Base-by-base conservation (phyloP, 163 green algal genomes). In the Volvox carteri region DNA sequence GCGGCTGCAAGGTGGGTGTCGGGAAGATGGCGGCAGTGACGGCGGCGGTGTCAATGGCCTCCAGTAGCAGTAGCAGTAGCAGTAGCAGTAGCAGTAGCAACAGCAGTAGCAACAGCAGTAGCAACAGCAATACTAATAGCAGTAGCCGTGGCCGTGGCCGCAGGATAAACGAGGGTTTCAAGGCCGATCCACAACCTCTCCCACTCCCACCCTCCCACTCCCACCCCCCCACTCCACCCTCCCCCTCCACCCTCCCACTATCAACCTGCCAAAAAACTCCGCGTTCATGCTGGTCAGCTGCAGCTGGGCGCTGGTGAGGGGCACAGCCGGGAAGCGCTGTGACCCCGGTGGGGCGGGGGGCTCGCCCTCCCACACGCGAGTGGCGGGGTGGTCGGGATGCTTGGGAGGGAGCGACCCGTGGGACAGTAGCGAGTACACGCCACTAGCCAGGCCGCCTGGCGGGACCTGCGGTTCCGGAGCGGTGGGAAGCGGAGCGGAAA, bases 341-440 rank as follows among this genome's bases (percentile, higher is more conserved):
- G 7, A n/a, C 65, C 4, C 81, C 60, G 11, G 1, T 12, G 30
- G 39, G 41, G 6, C 4, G 11, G 25, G 44, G 42, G 9, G 4
- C 65, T 56, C 81, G 16, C 23, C 42, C 39, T 44, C 23, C 54
- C 81, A 88, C 19, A 73, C 81, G 7, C 87, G 67, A 0, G 23
- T 44, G 67, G 44, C 14, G 25, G 87, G 87, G 58, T 91, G 87
- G 54, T 91, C 87, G 1, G 79, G 78, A 42, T 89, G 78, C 6
- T 89, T 54, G 35, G 87, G 79, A 1, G 70, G 28, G 9, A 94
- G 76, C 33, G 76, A n/a, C 9, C 93, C 93, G 21, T 33, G 46
- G 0, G 79, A 65, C 33, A 96, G 72, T 9, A 96, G 72, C 18
- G 86, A n/a, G 86, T 96, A 94, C 11, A 93, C 89, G 5, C 94